phyloP scores from a whole-genome alignment of 2,329 filamentous ascomycete genomes.

The Didymella exigua region DNA sequence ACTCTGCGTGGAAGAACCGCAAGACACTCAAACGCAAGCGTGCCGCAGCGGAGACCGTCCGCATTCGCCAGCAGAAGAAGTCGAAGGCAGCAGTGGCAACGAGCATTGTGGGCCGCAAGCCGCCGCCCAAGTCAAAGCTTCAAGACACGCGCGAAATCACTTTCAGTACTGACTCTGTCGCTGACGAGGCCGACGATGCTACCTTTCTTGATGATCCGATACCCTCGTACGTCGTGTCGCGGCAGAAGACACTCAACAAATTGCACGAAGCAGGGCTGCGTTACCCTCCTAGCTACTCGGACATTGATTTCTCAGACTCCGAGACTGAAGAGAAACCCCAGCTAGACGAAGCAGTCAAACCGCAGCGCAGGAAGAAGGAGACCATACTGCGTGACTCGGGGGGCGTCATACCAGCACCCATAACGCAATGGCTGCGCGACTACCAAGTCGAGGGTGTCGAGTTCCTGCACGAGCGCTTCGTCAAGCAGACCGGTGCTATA shows the following conservation, averaged over 20 bases:
- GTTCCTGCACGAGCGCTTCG: conserved; percentile 87
- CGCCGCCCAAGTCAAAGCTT: conserved; percentile 26
- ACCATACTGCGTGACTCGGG: conserved; percentile 75
- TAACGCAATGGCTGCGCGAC: conserved; percentile 88
- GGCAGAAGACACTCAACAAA: conserved; percentile 72
- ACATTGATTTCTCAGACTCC: conserved; percentile 76
- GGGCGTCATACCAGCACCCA: conserved; percentile 82
- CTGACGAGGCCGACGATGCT: conserved; percentile 55
- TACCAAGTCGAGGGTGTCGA: conserved; percentile 87
- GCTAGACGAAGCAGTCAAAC: conserved; percentile 65
- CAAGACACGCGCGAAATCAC: conserved; percentile 16
- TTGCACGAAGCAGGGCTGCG: conserved; percentile 72
- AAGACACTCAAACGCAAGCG: conserved; percentile 61
- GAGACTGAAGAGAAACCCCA: conserved; percentile 71
- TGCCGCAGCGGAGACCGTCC: conserved; percentile 56
- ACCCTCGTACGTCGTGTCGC: conserved; percentile 73
- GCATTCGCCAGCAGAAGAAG: conserved; percentile 55
- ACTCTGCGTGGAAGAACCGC: conserved; percentile 68
- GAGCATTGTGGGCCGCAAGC: conserved; percentile 50
- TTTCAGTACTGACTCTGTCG: conserved; percentile 30
- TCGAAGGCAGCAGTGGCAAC: conserved; percentile 52
- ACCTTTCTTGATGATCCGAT: conserved; percentile 64
- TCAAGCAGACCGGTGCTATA: conserved; percentile 88
- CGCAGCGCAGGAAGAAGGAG: conserved; percentile 73
- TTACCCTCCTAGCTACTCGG: conserved; percentile 77